phyloP scores from a whole-genome alignment of 2,329 filamentous ascomycete species.

The Volutella citrinella region DNA sequence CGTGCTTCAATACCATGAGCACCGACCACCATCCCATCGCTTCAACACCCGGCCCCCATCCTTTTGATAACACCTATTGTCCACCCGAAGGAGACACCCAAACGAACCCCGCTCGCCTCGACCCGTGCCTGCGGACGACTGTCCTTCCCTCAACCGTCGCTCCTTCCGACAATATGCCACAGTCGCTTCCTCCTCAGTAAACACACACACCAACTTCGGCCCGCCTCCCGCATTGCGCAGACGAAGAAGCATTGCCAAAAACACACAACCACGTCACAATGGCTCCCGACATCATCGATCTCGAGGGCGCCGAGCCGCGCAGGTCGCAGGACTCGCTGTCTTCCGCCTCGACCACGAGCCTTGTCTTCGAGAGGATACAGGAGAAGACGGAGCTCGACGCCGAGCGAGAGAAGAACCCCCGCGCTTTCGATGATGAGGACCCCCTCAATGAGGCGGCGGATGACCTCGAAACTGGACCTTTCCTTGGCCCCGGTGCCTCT shows the following conservation, averaged over 20 bases:
- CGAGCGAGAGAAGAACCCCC: constrained; percentile 26
- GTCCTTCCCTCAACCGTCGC: constrained; percentile 9
- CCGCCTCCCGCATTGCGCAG: constrained; percentile 7
- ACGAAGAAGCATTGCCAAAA: constrained; percentile 1
- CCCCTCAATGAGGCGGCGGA: constrained; percentile 30
- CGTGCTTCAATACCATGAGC: constrained; percentile 17
- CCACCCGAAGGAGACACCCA: constrained; percentile 19
- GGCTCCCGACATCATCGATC: constrained; percentile 16
- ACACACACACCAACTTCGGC: no score
- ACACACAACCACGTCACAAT: constrained; percentile 11
- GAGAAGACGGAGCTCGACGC: constrained; percentile 45
- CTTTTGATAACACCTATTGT: constrained; percentile 19
- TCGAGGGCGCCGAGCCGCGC: constrained; percentile 20
- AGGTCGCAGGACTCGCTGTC: constrained; percentile 60
- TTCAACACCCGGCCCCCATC: constrained; percentile 3
- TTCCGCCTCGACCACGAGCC: constrained; percentile 79
- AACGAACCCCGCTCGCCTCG: constrained; percentile 10
- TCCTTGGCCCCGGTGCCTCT: constrained; percentile 39
- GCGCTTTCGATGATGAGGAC: constrained; percentile 44
- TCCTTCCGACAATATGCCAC: constrained; percentile 17
- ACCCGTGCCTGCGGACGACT: constrained; percentile 8
- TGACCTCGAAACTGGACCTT: constrained; percentile 51
- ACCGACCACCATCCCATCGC: constrained; percentile 1
- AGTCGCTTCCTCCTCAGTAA: constrained; percentile 11
- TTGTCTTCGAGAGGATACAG: constrained; percentile 75